phyloP scores from a whole-genome alignment of 768 basidiomycete species.

The Cystobasidium tubakii region DNA sequence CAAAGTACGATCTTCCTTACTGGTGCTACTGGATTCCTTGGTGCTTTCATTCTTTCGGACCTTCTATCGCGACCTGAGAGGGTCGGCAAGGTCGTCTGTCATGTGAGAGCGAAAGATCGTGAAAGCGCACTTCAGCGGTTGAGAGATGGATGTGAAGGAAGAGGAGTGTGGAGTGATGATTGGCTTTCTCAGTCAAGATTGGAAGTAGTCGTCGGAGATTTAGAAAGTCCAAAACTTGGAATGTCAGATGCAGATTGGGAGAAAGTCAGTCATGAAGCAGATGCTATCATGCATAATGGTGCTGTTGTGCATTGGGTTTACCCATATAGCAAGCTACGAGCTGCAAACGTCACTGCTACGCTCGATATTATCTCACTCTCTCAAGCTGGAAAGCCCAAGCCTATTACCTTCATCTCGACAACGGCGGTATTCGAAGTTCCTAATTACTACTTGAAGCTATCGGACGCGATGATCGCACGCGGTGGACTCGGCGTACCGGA shows the following conservation, averaged over 20 bases:
- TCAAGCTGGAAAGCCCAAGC: slow-evolving; percentile 61
- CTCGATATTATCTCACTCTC: slow-evolving; percentile 76
- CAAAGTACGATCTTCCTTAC: slow-evolving; percentile 77
- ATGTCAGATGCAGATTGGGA: slow-evolving; percentile 62
- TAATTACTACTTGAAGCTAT: slow-evolving; percentile 78
- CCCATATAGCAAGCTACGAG: slow-evolving; percentile 85
- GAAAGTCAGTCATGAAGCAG: slow-evolving; percentile 63
- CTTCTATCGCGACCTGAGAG: slow-evolving; percentile 59
- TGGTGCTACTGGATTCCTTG: slow-evolving; percentile 93
- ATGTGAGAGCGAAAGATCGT: slow-evolving; percentile 68
- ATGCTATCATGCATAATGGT: slow-evolving; percentile 87
- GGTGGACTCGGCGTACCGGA: slow-evolving; percentile 69
- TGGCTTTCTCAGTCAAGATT: slow-evolving; percentile 68
- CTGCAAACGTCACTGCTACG: slow-evolving; percentile 87
- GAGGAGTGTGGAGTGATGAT: slow-evolving; percentile 78
- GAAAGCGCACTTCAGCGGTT: slow-evolving; percentile 66
- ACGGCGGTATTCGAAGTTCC: slow-evolving; percentile 84
- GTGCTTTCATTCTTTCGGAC: slow-evolving; percentile 80
- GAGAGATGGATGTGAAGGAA: slow-evolving; percentile 64
- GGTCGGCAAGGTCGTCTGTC: slow-evolving; percentile 81
- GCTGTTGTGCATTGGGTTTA: slow-evolving; percentile 99
- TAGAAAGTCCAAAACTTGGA: slow-evolving; percentile 70
- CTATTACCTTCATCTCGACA: slow-evolving; percentile 83
- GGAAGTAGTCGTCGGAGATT: slow-evolving; percentile 77
- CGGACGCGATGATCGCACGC: slow-evolving; percentile 60